phyloP scores from a whole-genome alignment of 2,329 filamentous ascomycete species.

The Bimuria novae-zelandiae region DNA sequence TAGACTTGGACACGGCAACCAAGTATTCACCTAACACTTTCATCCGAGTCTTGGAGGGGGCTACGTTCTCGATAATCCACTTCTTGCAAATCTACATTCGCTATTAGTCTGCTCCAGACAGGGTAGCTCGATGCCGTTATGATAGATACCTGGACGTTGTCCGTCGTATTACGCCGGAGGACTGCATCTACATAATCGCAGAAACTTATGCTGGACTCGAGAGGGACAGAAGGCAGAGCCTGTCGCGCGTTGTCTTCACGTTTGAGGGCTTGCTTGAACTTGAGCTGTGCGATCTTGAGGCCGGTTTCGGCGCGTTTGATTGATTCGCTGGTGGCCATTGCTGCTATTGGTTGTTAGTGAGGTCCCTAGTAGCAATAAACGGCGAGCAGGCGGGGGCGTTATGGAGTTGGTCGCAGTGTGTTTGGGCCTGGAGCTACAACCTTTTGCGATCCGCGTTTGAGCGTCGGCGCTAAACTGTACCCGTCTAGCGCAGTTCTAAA shows the following conservation, averaged over 20 bases:
- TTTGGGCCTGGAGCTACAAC: not conserved
- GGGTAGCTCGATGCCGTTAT: constrained; percentile 23
- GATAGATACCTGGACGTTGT: constrained; percentile 41
- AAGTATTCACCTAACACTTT: constrained; percentile 76
- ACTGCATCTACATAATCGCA: constrained; percentile 33
- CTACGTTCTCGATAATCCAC: constrained; percentile 78
- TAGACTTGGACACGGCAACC: constrained; percentile 67
- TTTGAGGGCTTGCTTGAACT: constrained; percentile 35
- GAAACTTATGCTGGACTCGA: constrained; percentile 29
- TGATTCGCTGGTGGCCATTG: constrained; percentile 29
- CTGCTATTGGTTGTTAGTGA: not conserved
- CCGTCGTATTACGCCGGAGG: constrained; percentile 31
- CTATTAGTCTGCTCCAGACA: constrained; percentile 40
- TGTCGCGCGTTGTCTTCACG: constrained; percentile 23
- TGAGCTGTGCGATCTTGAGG: constrained; percentile 34
- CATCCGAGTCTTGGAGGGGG: constrained; percentile 68
- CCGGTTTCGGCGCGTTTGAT: constrained; percentile 29
- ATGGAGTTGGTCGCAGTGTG: not conserved
- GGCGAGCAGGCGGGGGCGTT: not conserved
- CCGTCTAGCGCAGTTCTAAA: constrained; percentile 8
- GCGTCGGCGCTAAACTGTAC: constrained; percentile 10
- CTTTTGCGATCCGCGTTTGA: not conserved
- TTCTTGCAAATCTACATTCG: constrained; percentile 75
- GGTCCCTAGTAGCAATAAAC: not conserved
- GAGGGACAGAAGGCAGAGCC: constrained; percentile 23